Conservation (phyloP, 169 alveolate genomes). For the Hammondia hammondi region DNA sequence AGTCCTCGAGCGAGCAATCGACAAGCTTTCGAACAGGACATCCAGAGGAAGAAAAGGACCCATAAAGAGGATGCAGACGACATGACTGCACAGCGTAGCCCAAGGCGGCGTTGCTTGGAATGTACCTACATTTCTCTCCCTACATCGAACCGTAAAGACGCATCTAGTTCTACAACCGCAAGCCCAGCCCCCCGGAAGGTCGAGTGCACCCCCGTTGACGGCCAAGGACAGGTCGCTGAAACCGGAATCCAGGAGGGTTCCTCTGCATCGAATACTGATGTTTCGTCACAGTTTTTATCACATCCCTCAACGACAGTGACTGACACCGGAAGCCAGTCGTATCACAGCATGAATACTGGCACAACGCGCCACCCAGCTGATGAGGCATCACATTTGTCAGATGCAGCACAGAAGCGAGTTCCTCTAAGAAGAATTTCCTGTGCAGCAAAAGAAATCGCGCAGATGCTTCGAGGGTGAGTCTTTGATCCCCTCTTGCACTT, state of each 20-base stretch:
- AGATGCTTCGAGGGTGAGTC: constrained; percentile 26
- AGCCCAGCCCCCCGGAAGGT: background rate
- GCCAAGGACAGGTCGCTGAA: too few relatives aligned
- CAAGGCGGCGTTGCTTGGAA: background rate
- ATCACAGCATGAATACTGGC: too few relatives aligned
- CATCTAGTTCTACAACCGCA: background rate
- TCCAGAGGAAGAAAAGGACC: background rate
- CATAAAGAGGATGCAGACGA: background rate
- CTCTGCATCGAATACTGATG: too few relatives aligned
- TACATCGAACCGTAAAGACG: background rate
- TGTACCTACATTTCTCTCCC: background rate
- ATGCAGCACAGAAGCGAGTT: background rate
- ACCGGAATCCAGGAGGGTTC: too few relatives aligned
- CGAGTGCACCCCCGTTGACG: too few relatives aligned
- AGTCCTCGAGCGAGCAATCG: too few relatives aligned
- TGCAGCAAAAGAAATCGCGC: background rate
- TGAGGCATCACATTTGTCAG: too few relatives aligned
- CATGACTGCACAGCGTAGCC: background rate
- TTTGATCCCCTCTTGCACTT: background rate
- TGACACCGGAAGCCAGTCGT: too few relatives aligned
- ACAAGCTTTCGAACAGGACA: too few relatives aligned
- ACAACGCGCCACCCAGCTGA: too few relatives aligned
- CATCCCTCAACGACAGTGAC: too few relatives aligned
- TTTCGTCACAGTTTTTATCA: too few relatives aligned
- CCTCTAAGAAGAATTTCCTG: background rate